Base-by-base conservation (phyloP, 257 asterid species). In the Solanum piurae region DNA sequence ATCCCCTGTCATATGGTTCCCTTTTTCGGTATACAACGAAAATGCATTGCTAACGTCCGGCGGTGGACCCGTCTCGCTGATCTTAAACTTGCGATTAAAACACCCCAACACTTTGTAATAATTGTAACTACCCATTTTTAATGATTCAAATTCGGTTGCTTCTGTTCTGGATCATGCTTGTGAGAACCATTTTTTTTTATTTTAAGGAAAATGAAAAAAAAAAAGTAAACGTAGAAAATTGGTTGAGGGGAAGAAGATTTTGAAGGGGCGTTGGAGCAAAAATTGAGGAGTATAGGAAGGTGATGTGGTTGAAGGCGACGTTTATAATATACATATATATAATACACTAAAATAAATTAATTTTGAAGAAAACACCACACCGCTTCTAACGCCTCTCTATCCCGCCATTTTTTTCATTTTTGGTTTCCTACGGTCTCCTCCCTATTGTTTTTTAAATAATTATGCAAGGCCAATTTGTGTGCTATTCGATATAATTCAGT, bases 21-120 rank as follows among this genome's bases (percentile, higher is more conserved):
- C 92, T 1, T 94, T 94, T 3, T 82, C 94, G n/a, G 99, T 49
- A 90, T 91, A 97, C 79, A 74, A 90, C 31, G 88, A 86, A 90
- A 97, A 96, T 68, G 94, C 98, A 90, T 87, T 93, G 92, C 89
- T 91, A 42, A 97, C 98, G 91, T 97, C 99, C 91, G 95, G 95
- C 77, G 99, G 99, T 64, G 99, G 98, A 89, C 92, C 98, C 86
- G 94, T 84, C 89, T 97, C 99, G 90, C 93, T 95, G 89, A 95
- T 92, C 91, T 95, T 95, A 85, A 97, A 97, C 91, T 96, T 97
- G 88, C 99, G 94, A 86, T 94, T 96, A 87, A 97, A 97, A 86
- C 95, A 94, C 0, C 99, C 98, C 37, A 97, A 94, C 99, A 97
- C 95, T 79, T 92, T 95, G 93, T 97, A 97, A 87, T 94, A 94